Evolutionary conservation across 495 filamentous ascomycete species (phyloP).

Genomic region (Penicillium lividum): DNA sequence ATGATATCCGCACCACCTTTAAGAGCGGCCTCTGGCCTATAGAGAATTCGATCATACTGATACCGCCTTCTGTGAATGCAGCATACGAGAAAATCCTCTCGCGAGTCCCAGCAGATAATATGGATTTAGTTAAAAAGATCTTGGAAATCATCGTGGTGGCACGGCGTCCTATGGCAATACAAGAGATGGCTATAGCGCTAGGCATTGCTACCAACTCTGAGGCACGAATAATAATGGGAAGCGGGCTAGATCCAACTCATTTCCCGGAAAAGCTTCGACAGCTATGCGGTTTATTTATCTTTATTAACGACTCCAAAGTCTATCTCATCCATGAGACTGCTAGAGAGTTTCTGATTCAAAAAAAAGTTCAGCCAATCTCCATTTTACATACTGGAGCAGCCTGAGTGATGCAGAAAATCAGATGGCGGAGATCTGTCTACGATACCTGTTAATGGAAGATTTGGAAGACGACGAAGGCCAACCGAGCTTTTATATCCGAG

Average conservation of each 20-base stretch:
- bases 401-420: slow-evolving; percentile 17
- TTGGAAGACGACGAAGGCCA: slow-evolving; percentile 13
- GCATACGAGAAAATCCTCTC: slow-evolving; percentile 36
- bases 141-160: slow-evolving; percentile 42
- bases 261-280: slow-evolving; percentile 27
- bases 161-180: slow-evolving; percentile 30
- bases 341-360: slow-evolving; percentile 29
- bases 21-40: slow-evolving; percentile 19
- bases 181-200: slow-evolving; percentile 39
- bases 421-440: slow-evolving; percentile 26
- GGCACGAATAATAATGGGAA: slow-evolving; percentile 23
- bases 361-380: slow-evolving; percentile 4
- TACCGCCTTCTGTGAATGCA: slow-evolving; percentile 25
- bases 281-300: slow-evolving; percentile 44
- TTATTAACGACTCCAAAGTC: slow-evolving; percentile 35
- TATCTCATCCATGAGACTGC: slow-evolving; percentile 40
- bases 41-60: slow-evolving; percentile 16
- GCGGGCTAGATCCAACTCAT: slow-evolving; percentile 19
- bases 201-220: slow-evolving; percentile 23
- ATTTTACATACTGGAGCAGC: slow-evolving; percentile 15
- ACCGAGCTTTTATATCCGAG: slow-evolving; percentile 5
- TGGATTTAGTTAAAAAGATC: slow-evolving; percentile 23
- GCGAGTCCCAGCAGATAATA: slow-evolving; percentile 15
- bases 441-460: slow-evolving; percentile 27
- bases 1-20: slow-evolving; percentile 21